A percentile compares a stretch with the other conserved stretches of the same genome.
phyloP scores from a whole-genome alignment of 495 filamentous ascomycete genomes.

The Achaetomiella virescens region DNA sequence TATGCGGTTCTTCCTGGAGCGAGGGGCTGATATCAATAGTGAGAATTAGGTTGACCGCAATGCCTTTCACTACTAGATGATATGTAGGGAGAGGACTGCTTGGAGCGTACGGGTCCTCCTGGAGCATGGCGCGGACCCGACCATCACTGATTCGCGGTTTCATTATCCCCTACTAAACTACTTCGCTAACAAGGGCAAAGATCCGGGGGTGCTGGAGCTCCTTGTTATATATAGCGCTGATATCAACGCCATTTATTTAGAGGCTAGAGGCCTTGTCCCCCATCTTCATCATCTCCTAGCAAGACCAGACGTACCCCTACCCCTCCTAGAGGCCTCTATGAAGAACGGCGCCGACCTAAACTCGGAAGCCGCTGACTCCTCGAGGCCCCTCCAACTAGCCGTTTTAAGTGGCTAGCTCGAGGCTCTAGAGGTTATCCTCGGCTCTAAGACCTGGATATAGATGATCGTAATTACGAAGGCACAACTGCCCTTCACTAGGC shows the following conservation, averaged over 20 bases:
- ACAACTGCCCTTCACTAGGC: conserved; percentile 20
- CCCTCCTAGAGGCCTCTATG: conserved; percentile 11
- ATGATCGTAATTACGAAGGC: conserved; percentile 17
- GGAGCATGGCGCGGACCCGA: conserved; percentile 10
- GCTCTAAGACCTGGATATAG: conserved; percentile 12
- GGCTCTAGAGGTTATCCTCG: conserved; percentile 13
- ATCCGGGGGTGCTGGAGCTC: conserved; percentile 8
- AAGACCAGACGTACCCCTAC: background rate
- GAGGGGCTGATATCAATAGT: conserved; percentile 42
- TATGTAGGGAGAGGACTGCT: background rate
- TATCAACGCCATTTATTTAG: conserved; percentile 1
- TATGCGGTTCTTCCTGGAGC: conserved; percentile 43
- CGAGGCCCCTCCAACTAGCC: conserved; percentile 8
- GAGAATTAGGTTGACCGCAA: background rate
- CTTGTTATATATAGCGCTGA: conserved; percentile 13
- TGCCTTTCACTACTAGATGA: conserved; percentile 4
- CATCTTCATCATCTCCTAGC: conserved; percentile 10
- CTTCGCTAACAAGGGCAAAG: conserved; percentile 2
- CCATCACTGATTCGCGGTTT: background rate
- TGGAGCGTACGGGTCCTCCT: conserved; percentile 1
- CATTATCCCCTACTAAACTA: conserved; percentile 5
- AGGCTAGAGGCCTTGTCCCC: background rate
- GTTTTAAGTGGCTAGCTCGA: conserved; percentile 6
- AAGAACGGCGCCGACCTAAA: conserved; percentile 14
- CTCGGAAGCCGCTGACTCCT: conserved; percentile 4